phyloP scores from a whole-genome alignment of 139 green algal species.

The Nannochloris sp. region DNA sequence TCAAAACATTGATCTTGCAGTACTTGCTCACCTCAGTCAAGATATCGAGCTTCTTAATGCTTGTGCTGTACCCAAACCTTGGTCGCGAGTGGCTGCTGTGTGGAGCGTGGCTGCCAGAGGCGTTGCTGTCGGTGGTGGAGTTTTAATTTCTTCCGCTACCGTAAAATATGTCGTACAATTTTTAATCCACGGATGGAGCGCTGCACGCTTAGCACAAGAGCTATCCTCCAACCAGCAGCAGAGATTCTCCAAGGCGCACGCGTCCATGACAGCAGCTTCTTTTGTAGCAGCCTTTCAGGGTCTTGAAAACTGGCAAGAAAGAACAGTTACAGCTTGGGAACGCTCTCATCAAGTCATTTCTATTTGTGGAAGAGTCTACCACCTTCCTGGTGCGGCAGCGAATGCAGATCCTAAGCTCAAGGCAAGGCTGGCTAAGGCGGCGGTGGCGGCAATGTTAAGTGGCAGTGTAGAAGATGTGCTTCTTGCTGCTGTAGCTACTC shows the following conservation, averaged over 20 bases:
- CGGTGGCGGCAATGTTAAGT: neutral
- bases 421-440: neutral
- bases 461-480: neutral
- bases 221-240: too few relatives aligned
- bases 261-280: neutral
- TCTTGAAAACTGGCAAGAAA: neutral
- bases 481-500: neutral
- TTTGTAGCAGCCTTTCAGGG: slow-evolving; percentile 7
- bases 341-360: neutral
- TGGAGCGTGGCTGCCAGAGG: neutral
- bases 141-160: neutral
- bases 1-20: slow-evolving; percentile 2
- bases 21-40: slow-evolving; percentile 9
- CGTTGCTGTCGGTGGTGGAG: neutral
- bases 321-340: neutral
- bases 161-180: neutral
- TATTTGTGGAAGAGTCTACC: neutral
- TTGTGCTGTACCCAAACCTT: neutral
- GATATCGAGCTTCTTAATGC: slow-evolving; percentile 1
- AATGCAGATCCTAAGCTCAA: neutral
- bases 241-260: neutral
- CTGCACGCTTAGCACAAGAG: neutral
- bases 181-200: slow-evolving; percentile 11
- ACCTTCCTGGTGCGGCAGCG: neutral
- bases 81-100: neutral